These are phyloP conservation scores for Platanus orientalis DNA, from an alignment of 164 flowering plant species.

Conservation along the genomic window DNA sequence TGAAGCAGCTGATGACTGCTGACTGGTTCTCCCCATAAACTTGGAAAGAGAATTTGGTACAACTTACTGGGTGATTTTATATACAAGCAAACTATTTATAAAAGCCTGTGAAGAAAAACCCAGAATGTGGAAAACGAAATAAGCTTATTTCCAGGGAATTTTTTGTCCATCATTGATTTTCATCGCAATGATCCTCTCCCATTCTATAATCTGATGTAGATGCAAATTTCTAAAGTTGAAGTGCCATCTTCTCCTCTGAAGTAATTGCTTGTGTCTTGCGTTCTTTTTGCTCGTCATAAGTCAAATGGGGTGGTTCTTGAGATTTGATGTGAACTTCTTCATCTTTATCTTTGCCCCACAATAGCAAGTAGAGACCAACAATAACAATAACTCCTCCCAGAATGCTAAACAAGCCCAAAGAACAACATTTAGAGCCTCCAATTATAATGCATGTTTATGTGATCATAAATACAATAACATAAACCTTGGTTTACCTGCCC, in stretches of 20 bases:
- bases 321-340: conserved; percentile 19
- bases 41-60: too few species aligned
- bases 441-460: not conserved
- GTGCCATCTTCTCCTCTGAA: conserved; percentile 6
- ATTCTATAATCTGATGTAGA: too few species aligned
- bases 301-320: conserved; percentile 11
- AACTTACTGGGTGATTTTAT: too few species aligned
- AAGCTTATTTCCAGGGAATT: too few species aligned
- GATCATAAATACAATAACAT: not conserved
- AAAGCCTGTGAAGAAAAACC: too few species aligned
- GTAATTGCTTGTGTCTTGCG: conserved; percentile 11
- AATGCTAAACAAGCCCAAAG: conserved; percentile 39
- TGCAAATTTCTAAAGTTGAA: too few species aligned
- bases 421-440: not conserved
- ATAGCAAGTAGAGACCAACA: conserved; percentile 58
- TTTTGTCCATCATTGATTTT: too few species aligned
- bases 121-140: too few species aligned
- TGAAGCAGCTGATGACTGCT: too few species aligned
- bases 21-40: too few species aligned
- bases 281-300: conserved; percentile 19
- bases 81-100: too few species aligned
- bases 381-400: conserved; percentile 60
- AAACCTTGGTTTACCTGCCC: conserved; percentile 50
- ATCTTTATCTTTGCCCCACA: conserved; percentile 81
- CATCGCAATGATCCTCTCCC: too few species aligned